Evolutionary conservation across 2,329 filamentous ascomycete genomes (phyloP), one percentile per base, ranked within the genome.

Genomic region (Pseudogymnoascus sp.): DNA sequence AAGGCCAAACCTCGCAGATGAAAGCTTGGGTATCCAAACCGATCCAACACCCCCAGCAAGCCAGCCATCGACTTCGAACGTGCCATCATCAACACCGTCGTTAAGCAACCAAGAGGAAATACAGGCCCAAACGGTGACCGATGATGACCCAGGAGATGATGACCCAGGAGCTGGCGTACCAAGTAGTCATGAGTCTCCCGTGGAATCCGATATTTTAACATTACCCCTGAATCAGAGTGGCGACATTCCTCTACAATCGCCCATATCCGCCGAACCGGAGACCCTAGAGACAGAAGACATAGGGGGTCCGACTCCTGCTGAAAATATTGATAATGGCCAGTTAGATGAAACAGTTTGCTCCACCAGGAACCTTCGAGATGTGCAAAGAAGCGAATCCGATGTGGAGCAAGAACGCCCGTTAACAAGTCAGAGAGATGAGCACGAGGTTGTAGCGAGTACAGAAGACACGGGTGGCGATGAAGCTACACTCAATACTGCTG

Each of bases 401-500:
- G 18, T 28, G 28, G 49, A 55, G 49, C 28, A 55, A 55, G 28
- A 28, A 12, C n/a, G 11, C n/a, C 5, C 28, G 5, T 21, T 18
- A 31, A 33, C 16, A 21, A 33, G n/a, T 16, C 49, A 55, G 16
- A 28, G 49, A 21, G 49, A 35, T 55, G 16, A 21, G 14, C n/a
- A 21, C 4, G 49, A 33, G 8, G 9, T 12, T 18, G 25, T 4
- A 31, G 3, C 25, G 33, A 7, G 49, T 21, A 16, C 14, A 18
- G 25, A n/a, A 55, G 28, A 31, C 16, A 21, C n/a, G n/a, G 28
- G 16, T 21, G 28, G 9, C n/a, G 49, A 33, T 8, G 28, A 35
- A 33, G 4, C 28, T 55, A 7, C 49, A 35, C 16, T 21, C 12
- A 14, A 35, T 18, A 33, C n/a, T 18, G 77, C 89, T 65, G 76